These are phyloP conservation scores for Tolypocladium sp. DNA, from an alignment of 2,329 filamentous ascomycete genomes.

Conservation along the genomic window DNA sequence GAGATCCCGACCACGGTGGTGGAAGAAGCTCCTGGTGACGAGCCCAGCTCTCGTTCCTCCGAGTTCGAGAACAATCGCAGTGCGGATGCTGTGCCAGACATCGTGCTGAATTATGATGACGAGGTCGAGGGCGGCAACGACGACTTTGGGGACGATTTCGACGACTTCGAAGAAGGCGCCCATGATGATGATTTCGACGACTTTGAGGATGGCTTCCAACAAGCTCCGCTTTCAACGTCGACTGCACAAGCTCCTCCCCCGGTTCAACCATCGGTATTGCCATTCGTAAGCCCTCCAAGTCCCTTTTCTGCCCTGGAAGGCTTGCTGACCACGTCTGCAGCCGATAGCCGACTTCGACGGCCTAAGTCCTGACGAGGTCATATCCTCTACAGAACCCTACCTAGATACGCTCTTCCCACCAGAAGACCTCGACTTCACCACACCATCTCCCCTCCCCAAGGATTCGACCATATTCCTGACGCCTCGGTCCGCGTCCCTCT, in stretches of 20 bases:
- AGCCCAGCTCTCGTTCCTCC: conserved; percentile 30
- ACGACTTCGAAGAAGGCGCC: conserved; percentile 53
- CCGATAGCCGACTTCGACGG: conserved; percentile 60
- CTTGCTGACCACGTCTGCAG: conserved; percentile 28
- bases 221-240: conserved; percentile 25
- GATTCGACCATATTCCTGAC: conserved; percentile 67
- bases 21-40: conserved; percentile 39
- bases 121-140: conserved; percentile 26
- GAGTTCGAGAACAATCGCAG: conserved; percentile 35
- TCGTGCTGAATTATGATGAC: conserved; percentile 37
- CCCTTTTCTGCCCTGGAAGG: background rate
- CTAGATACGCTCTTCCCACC: conserved; percentile 57
- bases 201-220: conserved; percentile 65
- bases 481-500: conserved; percentile 79
- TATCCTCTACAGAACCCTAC: conserved; percentile 54
- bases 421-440: conserved; percentile 41
- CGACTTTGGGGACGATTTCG: conserved; percentile 51
- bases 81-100: conserved; percentile 44
- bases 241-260: conserved; percentile 21
- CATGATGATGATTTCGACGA: conserved; percentile 53
- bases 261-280: conserved; percentile 28
- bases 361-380: conserved; percentile 51
- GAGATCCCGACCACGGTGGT: conserved; percentile 35
- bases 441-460: conserved; percentile 40
- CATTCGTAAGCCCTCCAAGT: conserved; percentile 29